Percentiles rank a stretch among this genome's conserved stretches.
Evolutionary conservation across 2,329 filamentous ascomycete species (phyloP).

Genomic region (Chaetomium strumarium): DNA sequence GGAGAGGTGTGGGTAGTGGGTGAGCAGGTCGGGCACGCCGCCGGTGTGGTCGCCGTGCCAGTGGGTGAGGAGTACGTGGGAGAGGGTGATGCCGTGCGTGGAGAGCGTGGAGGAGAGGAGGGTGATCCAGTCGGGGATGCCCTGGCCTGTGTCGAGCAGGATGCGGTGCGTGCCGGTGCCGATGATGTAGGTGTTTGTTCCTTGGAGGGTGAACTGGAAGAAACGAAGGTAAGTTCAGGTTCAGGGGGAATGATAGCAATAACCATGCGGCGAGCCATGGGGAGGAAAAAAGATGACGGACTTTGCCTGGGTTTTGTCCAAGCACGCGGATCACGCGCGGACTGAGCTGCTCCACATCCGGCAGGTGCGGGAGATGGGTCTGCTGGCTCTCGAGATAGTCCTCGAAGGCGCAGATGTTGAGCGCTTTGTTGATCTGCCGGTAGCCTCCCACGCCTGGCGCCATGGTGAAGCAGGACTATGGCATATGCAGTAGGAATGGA

Average conservation of each 20-base stretch:
- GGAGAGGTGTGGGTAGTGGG: constrained; percentile 35
- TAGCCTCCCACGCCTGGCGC: constrained; percentile 31
- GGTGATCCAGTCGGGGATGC: constrained; percentile 52
- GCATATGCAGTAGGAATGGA: too few relatives aligned
- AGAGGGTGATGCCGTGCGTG: constrained; percentile 29
- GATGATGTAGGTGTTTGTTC: constrained; percentile 73
- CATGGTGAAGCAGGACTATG: not conserved
- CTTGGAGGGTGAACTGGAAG: constrained; percentile 45
- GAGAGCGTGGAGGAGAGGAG: constrained; percentile 31
- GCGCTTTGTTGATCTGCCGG: constrained; percentile 41
- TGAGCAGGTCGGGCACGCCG: constrained; percentile 55
- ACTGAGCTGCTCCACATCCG: constrained; percentile 37
- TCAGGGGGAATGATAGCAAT: too few relatives aligned
- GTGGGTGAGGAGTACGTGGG: constrained; percentile 58
- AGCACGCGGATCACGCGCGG: constrained; percentile 38
- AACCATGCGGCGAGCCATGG: too few relatives aligned
- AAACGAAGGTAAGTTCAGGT: too few relatives aligned
- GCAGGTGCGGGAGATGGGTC: constrained; percentile 31
- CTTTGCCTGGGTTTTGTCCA: constrained; percentile 40
- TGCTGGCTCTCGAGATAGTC: constrained; percentile 40
- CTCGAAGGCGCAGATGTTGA: constrained; percentile 43
- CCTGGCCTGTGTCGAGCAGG: constrained; percentile 69
- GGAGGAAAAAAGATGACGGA: too few relatives aligned
- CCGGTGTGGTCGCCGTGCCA: constrained; percentile 69
- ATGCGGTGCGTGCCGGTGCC: constrained; percentile 57